phyloP scores from a whole-genome alignment of 2,329 filamentous ascomycete species.

The Hypomyces rosellus region DNA sequence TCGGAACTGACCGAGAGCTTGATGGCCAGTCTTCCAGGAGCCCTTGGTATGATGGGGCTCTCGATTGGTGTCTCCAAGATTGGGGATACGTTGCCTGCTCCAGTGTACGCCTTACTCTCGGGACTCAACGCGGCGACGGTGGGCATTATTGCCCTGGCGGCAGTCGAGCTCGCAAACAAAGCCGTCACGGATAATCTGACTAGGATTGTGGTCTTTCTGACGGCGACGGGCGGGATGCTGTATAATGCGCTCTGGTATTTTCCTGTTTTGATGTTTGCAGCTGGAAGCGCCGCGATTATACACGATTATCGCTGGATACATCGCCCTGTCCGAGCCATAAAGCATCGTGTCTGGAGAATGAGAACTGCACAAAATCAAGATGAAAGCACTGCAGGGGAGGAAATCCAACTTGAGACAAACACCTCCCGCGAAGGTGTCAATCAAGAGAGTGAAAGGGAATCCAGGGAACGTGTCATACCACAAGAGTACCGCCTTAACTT shows the following conservation, averaged over 20 bases:
- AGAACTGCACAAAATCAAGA: too few species aligned
- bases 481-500: slow-evolving; percentile 30
- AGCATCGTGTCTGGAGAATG: too few species aligned
- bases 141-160: slow-evolving; percentile 64
- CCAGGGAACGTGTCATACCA: slow-evolving; percentile 20
- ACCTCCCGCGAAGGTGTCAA: too few species aligned
- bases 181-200: slow-evolving; percentile 60
- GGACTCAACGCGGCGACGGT: slow-evolving; percentile 68
- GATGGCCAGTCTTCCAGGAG: slow-evolving; percentile 54
- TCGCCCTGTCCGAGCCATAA: slow-evolving; percentile 14
- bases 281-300: slow-evolving; percentile 45
- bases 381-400: background rate
- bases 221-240: slow-evolving; percentile 57
- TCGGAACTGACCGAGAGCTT: slow-evolving; percentile 8
- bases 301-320: slow-evolving; percentile 52
- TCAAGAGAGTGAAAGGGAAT: slow-evolving; percentile 13
- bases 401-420: too few species aligned
- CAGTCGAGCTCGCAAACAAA: slow-evolving; percentile 60
- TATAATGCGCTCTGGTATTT: slow-evolving; percentile 75
- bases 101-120: slow-evolving; percentile 63
- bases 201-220: slow-evolving; percentile 56
- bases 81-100: slow-evolving; percentile 48
- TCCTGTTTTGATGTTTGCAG: slow-evolving; percentile 53
- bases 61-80: slow-evolving; percentile 59
- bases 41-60: slow-evolving; percentile 62